Evolutionary conservation across 2,329 filamentous ascomycete genomes (phyloP).

Genomic region (Helicocarpus griseus): DNA sequence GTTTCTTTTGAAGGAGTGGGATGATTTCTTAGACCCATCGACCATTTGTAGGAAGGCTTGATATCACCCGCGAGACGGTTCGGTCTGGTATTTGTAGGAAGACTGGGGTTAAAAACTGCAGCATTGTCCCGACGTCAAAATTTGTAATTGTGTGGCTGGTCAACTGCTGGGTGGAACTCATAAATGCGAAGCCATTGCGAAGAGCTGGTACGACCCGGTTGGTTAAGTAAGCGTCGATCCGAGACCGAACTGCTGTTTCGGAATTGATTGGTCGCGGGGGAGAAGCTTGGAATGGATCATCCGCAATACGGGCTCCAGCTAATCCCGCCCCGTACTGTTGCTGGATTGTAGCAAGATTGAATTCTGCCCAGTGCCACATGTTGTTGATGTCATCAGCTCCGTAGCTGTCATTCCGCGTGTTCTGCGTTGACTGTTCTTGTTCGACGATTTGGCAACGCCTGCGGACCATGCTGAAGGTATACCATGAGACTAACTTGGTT

Average conservation of each 20-base stretch:
- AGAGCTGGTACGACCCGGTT: too few species aligned
- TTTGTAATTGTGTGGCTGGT: too few species aligned
- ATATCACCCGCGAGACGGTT: constrained; percentile 12
- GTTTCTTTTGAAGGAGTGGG: not conserved
- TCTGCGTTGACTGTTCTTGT: not conserved
- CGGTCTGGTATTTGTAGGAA: too few species aligned
- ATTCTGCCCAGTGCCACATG: not conserved
- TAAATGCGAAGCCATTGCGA: too few species aligned
- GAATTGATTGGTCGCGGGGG: not conserved
- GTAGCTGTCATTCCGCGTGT: not conserved
- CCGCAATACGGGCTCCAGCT: not conserved
- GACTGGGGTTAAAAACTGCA: too few species aligned
- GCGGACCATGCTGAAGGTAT: not conserved
- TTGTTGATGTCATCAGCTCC: not conserved
- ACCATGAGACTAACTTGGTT: not conserved
- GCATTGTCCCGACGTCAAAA: too few species aligned
- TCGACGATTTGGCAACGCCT: not conserved
- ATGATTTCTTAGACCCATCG: not conserved
- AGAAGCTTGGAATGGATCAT: not conserved
- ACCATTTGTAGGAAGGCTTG: constrained; percentile 14
- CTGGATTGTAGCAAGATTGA: not conserved
- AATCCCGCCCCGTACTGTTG: not conserved
- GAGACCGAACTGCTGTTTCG: too few species aligned
- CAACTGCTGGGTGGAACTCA: too few species aligned
- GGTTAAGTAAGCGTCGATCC: too few species aligned